Base-by-base conservation (phyloP, 2,329 filamentous ascomycete genomes). In the Rhytidhysteron rufulum region DNA sequence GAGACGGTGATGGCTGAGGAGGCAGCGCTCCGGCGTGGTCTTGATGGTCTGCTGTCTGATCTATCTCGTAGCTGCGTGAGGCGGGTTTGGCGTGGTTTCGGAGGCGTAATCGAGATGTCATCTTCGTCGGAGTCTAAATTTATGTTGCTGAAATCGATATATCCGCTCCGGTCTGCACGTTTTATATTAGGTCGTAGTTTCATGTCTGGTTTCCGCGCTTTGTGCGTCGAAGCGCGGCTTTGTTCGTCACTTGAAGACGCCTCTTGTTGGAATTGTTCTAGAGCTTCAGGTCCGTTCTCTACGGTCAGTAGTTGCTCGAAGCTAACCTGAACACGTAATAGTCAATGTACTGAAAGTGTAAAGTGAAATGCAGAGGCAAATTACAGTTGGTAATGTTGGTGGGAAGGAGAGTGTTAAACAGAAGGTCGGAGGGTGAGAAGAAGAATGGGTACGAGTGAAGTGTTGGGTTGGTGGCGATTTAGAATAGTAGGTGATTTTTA, bases 251-350 rank as follows among this genome's bases (percentile, higher is more conserved):
- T 37, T 34, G 53, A 36, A n/a, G 34, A n/a, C 35, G 17, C 18
- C 10, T 43, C 33, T 15, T 52, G 41, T 21, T 66, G 59, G 50
- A 69, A 74, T 13, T 59, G 48, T 25, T 70, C 54, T 17, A 78
- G 58, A 15, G 73, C 72, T 44, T 64, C 60, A 34, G 61, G 52
- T 15, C 76, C 75, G 54, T 75, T 73, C 8, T 67, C 56, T 20
- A 73, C 61, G 3, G 58, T 45, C 10, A 74, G 48, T 3, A 79
- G 60, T 22, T 70, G 57, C 24, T 72, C 60, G 22, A 72, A 68
- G 11, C 65, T 51, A 9, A 27, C 24, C 24, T 27, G 13, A 27
- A n/a, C n/a, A n/a, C n/a, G n/a, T n/a, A n/a, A n/a, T n/a, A n/a
- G n/a, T n/a, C n/a, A n/a, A n/a, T n/a, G n/a, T n/a, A n/a, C n/a